Conservation (phyloP, 2,329 filamentous ascomycete genomes). For the Neonectria faginata region DNA sequence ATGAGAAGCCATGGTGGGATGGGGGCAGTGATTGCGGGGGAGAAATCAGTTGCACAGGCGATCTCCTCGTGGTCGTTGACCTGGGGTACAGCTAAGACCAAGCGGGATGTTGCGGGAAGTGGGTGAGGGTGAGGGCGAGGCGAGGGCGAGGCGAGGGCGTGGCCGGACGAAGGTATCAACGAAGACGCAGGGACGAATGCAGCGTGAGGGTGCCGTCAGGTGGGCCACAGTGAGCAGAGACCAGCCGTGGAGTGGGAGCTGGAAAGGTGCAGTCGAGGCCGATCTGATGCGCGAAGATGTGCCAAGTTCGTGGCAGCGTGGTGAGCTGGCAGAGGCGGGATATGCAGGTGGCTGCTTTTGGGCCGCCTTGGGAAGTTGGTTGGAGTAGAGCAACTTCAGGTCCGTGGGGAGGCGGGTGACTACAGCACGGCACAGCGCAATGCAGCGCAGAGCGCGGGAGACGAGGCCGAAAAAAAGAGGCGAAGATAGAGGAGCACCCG, state of each 20-base stretch:
- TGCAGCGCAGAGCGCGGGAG: conserved; percentile 30
- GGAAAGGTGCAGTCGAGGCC: conserved; percentile 41
- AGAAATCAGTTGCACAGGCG: conserved; percentile 39
- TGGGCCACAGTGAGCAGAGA: conserved; percentile 37
- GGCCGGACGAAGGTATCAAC: conserved; percentile 41
- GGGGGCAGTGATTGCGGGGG: conserved; percentile 46
- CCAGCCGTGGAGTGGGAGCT: conserved; percentile 36
- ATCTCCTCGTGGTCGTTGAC: conserved; percentile 41
- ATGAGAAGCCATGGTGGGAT: conserved; percentile 52
- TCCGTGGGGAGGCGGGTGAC: conserved; percentile 39
- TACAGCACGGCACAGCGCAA: conserved; percentile 42
- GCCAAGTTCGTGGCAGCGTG: conserved; percentile 46
- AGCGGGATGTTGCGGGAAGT: conserved; percentile 30
- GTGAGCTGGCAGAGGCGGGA: conserved; percentile 49
- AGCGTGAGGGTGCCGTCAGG: conserved; percentile 37
- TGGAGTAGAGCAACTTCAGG: conserved; percentile 41
- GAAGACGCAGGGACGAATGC: conserved; percentile 44
- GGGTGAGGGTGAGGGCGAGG: conserved; percentile 25
- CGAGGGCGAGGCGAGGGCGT: conserved; percentile 32
- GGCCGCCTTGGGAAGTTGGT: conserved; percentile 42
- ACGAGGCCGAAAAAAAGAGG: conserved; percentile 20
- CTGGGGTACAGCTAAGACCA: conserved; percentile 44
- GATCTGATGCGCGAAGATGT: conserved; percentile 45
- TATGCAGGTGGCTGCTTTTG: conserved; percentile 52
- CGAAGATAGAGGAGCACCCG: conserved; percentile 25